Base-by-base conservation (phyloP, 805 yeast species). In the Dipodascus geniculatus region DNA sequence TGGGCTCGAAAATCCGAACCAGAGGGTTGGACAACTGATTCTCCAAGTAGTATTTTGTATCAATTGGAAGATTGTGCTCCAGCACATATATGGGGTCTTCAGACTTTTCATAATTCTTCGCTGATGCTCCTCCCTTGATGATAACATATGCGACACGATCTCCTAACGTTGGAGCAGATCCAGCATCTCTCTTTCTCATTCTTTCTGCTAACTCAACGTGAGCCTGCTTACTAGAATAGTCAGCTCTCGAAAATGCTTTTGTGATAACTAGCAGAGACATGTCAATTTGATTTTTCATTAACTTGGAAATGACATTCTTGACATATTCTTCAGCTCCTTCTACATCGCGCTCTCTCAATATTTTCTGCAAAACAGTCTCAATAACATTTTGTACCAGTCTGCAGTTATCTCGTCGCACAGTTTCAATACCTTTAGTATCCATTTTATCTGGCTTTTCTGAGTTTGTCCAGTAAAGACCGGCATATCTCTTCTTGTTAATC, bases 91-190 rank as follows among this genome's bases (percentile, higher is more conserved):
- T 71, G 1, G 99, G 99, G 64, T 93, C 99, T 68, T 93, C 99
- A 0, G 97, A 90, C 68, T 93, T 89, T 60, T 91, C 96, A 68
- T 90, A 95, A 58, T 90, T 85, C 65, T 88, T 90, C 50, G 73
- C 81, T 54, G 87, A 86, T 51, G 87, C 83, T 3, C 87, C 83
- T 0, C 91, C 82, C 63, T 81, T 80, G 60, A 87, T 84, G 55
- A 93, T 90, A 35, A 93, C 99, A 65, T 91, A 93, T 3, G 98
- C 98, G 31, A 93, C 98, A 71, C 99, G 86, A 66, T 93, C 99
- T 55, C 99, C 99, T 50, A 93, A 77, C 11, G 88, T 82, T 2
- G 99, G 99, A 0, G 99, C 99, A 4, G 95, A 85, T 22, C 99
- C 99, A 0, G 96, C 85, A 65, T 93, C 99, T 74, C 99, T 83